phyloP scores from a whole-genome alignment of 2,329 filamentous ascomycete species.

The Cercospora nicotianae region DNA sequence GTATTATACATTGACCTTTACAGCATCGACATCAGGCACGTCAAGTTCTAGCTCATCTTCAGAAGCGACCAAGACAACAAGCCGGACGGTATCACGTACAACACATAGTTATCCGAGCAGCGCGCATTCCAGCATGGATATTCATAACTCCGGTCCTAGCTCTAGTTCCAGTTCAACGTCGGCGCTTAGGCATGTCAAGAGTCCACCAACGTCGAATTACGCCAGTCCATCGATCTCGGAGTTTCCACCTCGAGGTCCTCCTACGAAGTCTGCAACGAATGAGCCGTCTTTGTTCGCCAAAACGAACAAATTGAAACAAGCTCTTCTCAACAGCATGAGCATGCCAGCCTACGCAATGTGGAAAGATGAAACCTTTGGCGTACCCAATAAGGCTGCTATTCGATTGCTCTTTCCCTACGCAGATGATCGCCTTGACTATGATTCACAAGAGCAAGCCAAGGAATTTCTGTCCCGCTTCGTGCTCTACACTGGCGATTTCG shows the following conservation, averaged over 20 bases:
- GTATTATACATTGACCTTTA: slow-evolving; percentile 76
- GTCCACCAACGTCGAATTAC: slow-evolving; percentile 36
- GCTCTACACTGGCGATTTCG: slow-evolving; percentile 67
- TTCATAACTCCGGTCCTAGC: slow-evolving; percentile 39
- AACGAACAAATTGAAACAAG: slow-evolving; percentile 72
- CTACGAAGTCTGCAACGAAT: slow-evolving; percentile 55
- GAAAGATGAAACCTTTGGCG: slow-evolving; percentile 72
- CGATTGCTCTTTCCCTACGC: slow-evolving; percentile 41
- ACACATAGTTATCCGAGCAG: slow-evolving; percentile 41
- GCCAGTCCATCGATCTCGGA: slow-evolving; percentile 58
- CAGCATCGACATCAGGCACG: slow-evolving; percentile 48
- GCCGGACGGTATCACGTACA: slow-evolving; percentile 46
- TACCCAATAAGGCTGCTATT: slow-evolving; percentile 67
- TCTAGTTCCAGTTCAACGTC: slow-evolving; percentile 15
- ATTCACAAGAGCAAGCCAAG: slow-evolving; percentile 41
- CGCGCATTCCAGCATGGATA: slow-evolving; percentile 41
- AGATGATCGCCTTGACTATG: slow-evolving; percentile 36
- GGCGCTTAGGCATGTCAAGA: slow-evolving; percentile 4
- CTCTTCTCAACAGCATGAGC: slow-evolving; percentile 70
- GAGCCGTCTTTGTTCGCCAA: slow-evolving; percentile 70
- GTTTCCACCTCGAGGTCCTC: slow-evolving; percentile 68
- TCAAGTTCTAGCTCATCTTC: slow-evolving; percentile 20
- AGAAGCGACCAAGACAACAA: slow-evolving; percentile 35
- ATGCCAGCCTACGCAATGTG: slow-evolving; percentile 78
- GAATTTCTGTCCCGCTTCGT: slow-evolving; percentile 62